phyloP scores from a whole-genome alignment of 2,329 filamentous ascomycete species.

The Colletotrichum cuscutae region DNA sequence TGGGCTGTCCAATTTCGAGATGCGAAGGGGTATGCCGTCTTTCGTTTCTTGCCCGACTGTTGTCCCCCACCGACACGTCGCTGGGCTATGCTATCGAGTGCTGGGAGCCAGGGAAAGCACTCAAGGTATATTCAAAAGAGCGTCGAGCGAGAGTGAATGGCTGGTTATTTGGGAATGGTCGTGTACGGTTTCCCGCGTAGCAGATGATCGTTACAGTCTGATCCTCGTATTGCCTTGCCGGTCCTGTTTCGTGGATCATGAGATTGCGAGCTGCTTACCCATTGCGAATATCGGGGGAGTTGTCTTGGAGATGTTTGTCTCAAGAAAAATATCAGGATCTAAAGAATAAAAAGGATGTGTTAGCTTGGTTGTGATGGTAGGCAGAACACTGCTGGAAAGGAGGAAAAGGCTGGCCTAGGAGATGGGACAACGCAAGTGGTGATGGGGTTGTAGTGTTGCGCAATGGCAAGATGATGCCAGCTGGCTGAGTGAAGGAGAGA shows the following conservation, averaged over 20 bases:
- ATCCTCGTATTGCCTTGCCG: constrained; percentile 34
- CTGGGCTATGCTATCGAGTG: not conserved
- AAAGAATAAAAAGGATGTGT: constrained; percentile 36
- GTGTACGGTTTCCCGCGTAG: not conserved
- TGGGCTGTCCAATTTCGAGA: not conserved
- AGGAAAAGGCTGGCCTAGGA: constrained; percentile 15
- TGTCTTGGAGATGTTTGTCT: constrained; percentile 38
- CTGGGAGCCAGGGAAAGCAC: not conserved
- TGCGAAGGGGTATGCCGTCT: not conserved
- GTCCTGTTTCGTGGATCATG: constrained; percentile 32
- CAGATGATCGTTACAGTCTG: not conserved
- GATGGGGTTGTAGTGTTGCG: constrained; percentile 3
- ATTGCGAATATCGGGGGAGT: constrained; percentile 50
- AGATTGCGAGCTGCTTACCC: constrained; percentile 54
- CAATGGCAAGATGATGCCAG: constrained; percentile 7
- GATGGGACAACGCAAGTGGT: constrained; percentile 12
- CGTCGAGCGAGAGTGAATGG: not conserved
- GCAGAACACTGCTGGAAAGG: not conserved
- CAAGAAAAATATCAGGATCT: constrained; percentile 39
- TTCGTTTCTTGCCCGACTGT: not conserved
- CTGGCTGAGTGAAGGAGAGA: not conserved
- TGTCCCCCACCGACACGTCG: not conserved
- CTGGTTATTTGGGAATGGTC: constrained; percentile 39
- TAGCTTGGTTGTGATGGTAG: constrained; percentile 36
- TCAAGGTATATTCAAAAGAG: not conserved